Evolutionary conservation across 1,284 basidiomycete genomes (phyloP), one percentile per base, ranked within the genome.

Genomic region (Rhodotorula sp.): DNA sequence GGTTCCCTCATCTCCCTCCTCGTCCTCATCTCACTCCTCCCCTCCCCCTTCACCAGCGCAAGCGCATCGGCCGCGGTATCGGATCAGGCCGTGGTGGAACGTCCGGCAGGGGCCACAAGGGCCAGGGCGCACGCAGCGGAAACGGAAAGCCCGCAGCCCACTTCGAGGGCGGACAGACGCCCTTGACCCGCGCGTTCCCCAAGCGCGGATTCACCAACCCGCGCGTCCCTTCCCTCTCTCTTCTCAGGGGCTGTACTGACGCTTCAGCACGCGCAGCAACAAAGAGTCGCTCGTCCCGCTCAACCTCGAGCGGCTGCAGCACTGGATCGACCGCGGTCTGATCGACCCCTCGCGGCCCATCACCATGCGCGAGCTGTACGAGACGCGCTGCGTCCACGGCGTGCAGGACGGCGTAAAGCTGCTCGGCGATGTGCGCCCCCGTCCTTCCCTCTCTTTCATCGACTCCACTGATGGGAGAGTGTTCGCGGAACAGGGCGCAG

Each of bases 151-250:
- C 93, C 37, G 37, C 51, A 27, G 67, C 75, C 7, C 89, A 90
- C 12, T 99, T 98, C 77, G 95, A 97, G 82, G 96, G 96, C 80
- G 96, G 96, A 76, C 96, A 98, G 82, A 97, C 94, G 34, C 92
- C 96, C 13, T 87, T 99, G 69, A 90, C 89, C n/a, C 89, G 94
- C 76, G 84, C 90, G 59, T 92, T 95, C 80, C 96, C 96, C 17
- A 99, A 99, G 85, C 87, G 89, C 60, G 96, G 96, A 58, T 99
- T 98, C 81, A 87, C 89, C 71, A 98, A 97, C 83, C 87, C 88
- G 94, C 95, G 79, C 80, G 91, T 22, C 34, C 13, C 29, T 61
- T 50, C 39, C 32, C 55, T 34, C 21, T 10, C 37, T 50, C n/a
- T 1, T 21, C 9, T 8, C 62, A 25, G 25, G 29, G 46, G 22